These are phyloP conservation scores for Berkeleyomyces basicola DNA, from an alignment of 2,329 filamentous ascomycete genomes.

Conservation along the genomic window DNA sequence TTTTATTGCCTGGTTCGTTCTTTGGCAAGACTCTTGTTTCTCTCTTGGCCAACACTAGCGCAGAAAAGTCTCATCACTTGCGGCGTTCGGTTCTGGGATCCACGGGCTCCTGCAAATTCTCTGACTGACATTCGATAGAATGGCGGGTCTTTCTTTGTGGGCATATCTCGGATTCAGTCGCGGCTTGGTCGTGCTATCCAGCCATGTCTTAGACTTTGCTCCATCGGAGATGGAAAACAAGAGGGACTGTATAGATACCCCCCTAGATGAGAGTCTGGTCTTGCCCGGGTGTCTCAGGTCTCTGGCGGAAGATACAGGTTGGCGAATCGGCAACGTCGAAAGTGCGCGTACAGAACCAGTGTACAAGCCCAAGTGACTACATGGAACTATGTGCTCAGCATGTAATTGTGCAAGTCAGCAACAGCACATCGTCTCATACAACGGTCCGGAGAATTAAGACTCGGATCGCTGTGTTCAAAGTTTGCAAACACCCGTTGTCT, in stretches of 20 bases:
- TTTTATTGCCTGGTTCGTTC: background rate
- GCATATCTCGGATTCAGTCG: background rate
- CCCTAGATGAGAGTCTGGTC: background rate
- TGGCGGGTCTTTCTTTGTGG: background rate
- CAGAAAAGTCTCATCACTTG: background rate
- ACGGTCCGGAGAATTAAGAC: background rate
- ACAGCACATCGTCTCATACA: background rate
- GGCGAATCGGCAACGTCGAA: background rate
- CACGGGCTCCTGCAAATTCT: background rate
- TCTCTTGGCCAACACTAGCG: background rate
- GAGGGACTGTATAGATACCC: background rate
- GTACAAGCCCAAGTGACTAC: too few relatives aligned
- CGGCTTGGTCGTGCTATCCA: background rate
- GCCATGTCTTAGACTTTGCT: background rate
- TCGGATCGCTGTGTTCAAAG: background rate
- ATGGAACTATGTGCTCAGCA: too few relatives aligned
- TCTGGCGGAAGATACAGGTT: background rate
- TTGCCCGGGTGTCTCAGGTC: background rate
- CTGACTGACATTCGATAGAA: background rate
- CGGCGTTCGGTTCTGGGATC: background rate
- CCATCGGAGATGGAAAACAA: background rate
- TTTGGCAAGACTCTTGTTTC: background rate
- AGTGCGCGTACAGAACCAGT: background rate
- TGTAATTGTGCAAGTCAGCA: background rate
- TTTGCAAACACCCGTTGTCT: background rate